Conservation (phyloP, 345 rosid genomes). For the Euphorbia pulcherrima region DNA sequence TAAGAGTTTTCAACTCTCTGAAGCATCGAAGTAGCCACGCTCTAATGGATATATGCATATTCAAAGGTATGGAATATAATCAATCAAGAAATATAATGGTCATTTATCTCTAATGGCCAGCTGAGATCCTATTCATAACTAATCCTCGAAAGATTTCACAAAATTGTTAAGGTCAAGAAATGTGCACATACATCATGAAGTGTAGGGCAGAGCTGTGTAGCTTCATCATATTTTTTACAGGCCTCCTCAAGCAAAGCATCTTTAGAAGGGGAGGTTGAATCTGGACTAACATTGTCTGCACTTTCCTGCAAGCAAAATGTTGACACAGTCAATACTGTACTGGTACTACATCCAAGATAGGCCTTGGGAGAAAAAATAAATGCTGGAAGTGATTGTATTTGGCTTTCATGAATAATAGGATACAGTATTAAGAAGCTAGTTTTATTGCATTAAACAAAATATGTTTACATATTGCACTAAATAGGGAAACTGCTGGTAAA, state of each 20-base stretch:
- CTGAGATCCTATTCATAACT: slow-evolving; percentile 2
- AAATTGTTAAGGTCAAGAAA: slow-evolving; percentile 2
- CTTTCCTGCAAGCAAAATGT: slow-evolving; percentile 67
- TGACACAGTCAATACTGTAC: slow-evolving; percentile 8
- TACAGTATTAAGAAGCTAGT: neutral
- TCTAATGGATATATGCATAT: slow-evolving; percentile 1
- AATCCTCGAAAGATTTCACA: slow-evolving; percentile 14
- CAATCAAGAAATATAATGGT: neutral
- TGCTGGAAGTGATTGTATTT: neutral
- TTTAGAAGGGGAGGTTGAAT: slow-evolving; percentile 91
- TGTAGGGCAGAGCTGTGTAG: slow-evolving; percentile 81
- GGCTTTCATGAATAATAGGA: neutral
- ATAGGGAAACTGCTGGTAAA: neutral
- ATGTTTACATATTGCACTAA: neutral
- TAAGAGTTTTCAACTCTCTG: neutral
- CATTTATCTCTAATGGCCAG: slow-evolving; percentile 4
- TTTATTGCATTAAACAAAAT: neutral
- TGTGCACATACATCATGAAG: slow-evolving; percentile 80
- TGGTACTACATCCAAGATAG: neutral
- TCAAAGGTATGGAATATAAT: neutral
- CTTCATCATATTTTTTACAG: slow-evolving; percentile 92
- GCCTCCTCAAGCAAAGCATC: slow-evolving; percentile 97
- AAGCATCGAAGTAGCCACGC: neutral
- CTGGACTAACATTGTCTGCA: slow-evolving; percentile 85
- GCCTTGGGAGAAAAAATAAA: neutral